These are phyloP conservation scores for Phialocephala subalpina DNA, from an alignment of 2,329 filamentous ascomycete genomes.

Conservation along the genomic window DNA sequence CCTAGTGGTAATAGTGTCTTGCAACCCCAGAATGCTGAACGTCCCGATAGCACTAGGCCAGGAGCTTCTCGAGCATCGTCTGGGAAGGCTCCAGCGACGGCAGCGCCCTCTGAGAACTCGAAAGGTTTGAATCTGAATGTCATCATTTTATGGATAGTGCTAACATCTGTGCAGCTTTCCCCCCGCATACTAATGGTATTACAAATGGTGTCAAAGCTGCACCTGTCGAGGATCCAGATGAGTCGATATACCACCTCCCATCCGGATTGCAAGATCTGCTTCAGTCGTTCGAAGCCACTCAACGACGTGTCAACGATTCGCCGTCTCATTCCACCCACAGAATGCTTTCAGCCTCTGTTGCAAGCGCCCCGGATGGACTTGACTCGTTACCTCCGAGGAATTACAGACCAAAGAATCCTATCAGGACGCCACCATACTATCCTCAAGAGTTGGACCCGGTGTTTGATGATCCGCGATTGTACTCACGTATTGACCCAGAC, in stretches of 20 bases:
- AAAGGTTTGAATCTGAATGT: constrained; percentile 50
- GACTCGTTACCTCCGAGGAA: constrained; percentile 85
- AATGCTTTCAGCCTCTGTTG: constrained; percentile 79
- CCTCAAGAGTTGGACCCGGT: constrained; percentile 92
- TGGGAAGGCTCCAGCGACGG: constrained; percentile 45
- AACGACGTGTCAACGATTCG: constrained; percentile 63
- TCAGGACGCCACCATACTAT: constrained; percentile 83
- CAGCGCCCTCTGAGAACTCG: constrained; percentile 53
- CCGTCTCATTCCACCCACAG: constrained; percentile 72
- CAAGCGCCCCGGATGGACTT: constrained; percentile 72
- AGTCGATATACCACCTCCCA: constrained; percentile 93
- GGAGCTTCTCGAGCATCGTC: constrained; percentile 36
- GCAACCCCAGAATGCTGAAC: constrained; percentile 52
- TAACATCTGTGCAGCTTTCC: constrained; percentile 33
- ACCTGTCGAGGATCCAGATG: constrained; percentile 59
- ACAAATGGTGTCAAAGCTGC: constrained; percentile 58
- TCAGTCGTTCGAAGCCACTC: constrained; percentile 87
- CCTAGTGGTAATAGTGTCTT: constrained; percentile 52
- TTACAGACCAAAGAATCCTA: constrained; percentile 84
- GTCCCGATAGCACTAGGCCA: constrained; percentile 47
- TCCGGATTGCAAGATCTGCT: constrained; percentile 88
- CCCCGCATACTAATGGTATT: constrained; percentile 58
- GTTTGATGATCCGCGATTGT: constrained; percentile 89
- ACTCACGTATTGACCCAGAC: constrained; percentile 90
- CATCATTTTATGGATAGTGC: constrained; percentile 19